Conservation (phyloP, 2,329 filamentous ascomycete species). For the Byssothecium circinans region DNA sequence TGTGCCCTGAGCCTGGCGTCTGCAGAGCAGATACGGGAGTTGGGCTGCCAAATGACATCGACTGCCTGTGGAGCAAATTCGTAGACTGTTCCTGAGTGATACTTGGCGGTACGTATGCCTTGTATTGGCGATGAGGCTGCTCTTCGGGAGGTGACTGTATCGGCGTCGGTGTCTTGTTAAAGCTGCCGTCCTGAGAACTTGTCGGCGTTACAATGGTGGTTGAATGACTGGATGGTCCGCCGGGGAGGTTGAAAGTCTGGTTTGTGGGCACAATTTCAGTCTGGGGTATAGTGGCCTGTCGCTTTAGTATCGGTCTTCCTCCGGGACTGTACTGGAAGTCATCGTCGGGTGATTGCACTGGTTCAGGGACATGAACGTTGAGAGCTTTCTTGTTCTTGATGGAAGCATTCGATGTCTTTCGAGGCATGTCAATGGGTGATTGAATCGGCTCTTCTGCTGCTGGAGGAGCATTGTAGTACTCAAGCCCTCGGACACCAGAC, state of each 20-base stretch:
- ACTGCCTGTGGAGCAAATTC: constrained; percentile 24
- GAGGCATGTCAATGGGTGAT: constrained; percentile 2
- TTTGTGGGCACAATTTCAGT: constrained; percentile 13
- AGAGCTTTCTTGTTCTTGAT: constrained; percentile 16
- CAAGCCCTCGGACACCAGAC: constrained; percentile 45
- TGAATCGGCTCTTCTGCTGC: constrained; percentile 7
- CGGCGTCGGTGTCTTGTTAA: constrained; percentile 33
- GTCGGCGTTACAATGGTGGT: constrained; percentile 39
- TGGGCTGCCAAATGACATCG: constrained; percentile 21
- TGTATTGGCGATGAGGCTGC: constrained; percentile 29
- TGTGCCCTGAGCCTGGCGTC: constrained; percentile 13
- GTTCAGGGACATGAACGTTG: constrained; percentile 20
- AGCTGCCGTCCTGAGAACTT: constrained; percentile 37
- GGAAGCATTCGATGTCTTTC: constrained; percentile 11
- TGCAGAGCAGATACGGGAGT: constrained; percentile 12
- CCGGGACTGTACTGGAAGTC: constrained; percentile 55
- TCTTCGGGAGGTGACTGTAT: constrained; percentile 35
- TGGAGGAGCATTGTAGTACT: constrained; percentile 41
- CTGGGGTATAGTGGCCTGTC: constrained; percentile 18
- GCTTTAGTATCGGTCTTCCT: constrained; percentile 52
- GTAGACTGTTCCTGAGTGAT: constrained; percentile 11
- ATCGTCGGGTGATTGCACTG: constrained; percentile 16
- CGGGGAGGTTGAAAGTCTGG: constrained; percentile 14
- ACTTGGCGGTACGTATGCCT: constrained; percentile 36
- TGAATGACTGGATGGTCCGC: constrained; percentile 26